Conservation (phyloP, 2,329 filamentous ascomycete genomes). For the Arthrobotrys conoides region DNA sequence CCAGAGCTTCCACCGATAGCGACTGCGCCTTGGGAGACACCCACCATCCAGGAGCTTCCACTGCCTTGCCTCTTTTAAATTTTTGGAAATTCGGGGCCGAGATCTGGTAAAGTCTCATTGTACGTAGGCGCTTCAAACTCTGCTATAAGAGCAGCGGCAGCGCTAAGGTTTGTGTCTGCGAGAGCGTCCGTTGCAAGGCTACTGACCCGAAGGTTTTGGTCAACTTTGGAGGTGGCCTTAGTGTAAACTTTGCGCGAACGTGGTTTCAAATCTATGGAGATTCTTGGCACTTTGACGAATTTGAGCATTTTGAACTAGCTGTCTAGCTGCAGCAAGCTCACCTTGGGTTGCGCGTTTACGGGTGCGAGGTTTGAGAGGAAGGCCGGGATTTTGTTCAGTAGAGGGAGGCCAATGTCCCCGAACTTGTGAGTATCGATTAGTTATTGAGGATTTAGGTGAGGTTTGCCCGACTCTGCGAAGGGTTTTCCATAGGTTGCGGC, state of each 20-base stretch:
- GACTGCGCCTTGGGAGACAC: neutral
- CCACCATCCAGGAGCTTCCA: neutral
- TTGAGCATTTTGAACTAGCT: neutral
- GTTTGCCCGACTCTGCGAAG: too few relatives aligned
- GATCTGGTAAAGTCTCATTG: neutral
- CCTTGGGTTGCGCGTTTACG: neutral
- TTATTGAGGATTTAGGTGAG: too few relatives aligned
- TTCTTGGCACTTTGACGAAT: neutral
- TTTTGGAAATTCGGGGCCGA: neutral
- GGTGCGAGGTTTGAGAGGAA: neutral
- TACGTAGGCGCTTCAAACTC: conserved; percentile 7
- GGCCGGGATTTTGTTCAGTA: neutral
- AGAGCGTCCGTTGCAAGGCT: neutral
- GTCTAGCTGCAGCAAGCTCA: neutral
- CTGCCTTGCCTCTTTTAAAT: neutral
- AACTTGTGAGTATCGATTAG: too few relatives aligned
- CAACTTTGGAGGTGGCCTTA: neutral
- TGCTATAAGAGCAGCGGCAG: neutral
- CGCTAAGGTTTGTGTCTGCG: neutral
- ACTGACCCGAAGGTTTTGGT: neutral
- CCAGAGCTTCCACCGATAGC: neutral
- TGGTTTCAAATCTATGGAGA: neutral
- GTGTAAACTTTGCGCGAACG: neutral
- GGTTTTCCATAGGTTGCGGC: too few relatives aligned
- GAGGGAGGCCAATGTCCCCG: neutral